Conservation (phyloP, 306 rosid genomes). For the Citrullus amarus region DNA sequence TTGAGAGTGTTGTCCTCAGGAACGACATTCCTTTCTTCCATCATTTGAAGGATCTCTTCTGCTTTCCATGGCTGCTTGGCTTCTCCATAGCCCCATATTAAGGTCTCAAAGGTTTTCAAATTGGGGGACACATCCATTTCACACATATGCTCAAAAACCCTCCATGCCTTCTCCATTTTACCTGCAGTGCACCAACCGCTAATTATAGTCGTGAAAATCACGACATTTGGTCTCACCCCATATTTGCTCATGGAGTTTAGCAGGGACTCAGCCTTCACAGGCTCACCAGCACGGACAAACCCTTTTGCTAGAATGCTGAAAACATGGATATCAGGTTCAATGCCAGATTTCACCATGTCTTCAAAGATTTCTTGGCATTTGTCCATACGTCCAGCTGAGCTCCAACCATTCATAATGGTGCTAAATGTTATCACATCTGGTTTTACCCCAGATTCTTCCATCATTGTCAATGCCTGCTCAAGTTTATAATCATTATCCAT, state of each 20-base stretch:
- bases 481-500: constrained; percentile 2
- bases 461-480: constrained; percentile 73
- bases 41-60: constrained; percentile 56
- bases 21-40: constrained; percentile 54
- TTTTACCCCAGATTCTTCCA: constrained; percentile 83
- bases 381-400: constrained; percentile 76
- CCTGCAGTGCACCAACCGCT: constrained; percentile 88
- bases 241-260: constrained; percentile 53
- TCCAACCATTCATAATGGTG: constrained; percentile 93
- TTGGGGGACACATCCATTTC: constrained; percentile 43
- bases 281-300: constrained; percentile 67
- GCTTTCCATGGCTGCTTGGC: constrained; percentile 89
- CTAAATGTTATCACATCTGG: constrained; percentile 94
- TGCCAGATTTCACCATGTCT: constrained; percentile 63
- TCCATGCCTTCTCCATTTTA: constrained; percentile 64
- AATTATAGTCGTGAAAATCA: constrained; percentile 86
- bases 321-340: constrained; percentile 77
- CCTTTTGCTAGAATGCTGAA: constrained; percentile 94
- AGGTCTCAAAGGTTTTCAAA: constrained; percentile 79
- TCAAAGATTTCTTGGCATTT: constrained; percentile 73
- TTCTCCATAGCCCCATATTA: constrained; percentile 94
- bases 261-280: constrained; percentile 60
- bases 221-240: constrained; percentile 68
- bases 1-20: constrained; percentile 51
- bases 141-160: constrained; percentile 46